Percentiles rank a stretch among this genome's conserved stretches.
phyloP scores from a whole-genome alignment of 2,329 filamentous ascomycete species.

The Dactylellina haptotyla region DNA sequence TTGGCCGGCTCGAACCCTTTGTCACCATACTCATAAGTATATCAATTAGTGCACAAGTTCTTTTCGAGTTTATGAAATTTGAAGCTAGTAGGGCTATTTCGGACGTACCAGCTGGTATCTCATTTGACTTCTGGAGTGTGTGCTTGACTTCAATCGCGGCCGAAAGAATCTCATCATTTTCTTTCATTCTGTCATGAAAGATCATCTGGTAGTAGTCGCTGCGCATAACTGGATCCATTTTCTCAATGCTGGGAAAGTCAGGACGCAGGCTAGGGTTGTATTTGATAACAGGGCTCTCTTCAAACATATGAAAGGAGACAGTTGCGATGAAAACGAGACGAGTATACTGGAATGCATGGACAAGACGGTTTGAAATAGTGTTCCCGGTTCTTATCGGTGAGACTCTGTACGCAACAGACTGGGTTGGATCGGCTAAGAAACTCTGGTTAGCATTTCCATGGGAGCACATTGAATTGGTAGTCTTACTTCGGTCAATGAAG shows the following conservation, averaged over 20 bases:
- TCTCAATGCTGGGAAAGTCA: conserved; percentile 15
- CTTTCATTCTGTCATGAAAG: conserved; percentile 24
- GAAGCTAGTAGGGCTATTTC: background rate
- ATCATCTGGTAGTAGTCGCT: conserved; percentile 44
- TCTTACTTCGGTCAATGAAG: conserved; percentile 44
- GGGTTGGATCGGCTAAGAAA: conserved; percentile 28
- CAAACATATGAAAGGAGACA: conserved; percentile 34
- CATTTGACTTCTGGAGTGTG: conserved; percentile 3
- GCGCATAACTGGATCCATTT: conserved; percentile 31
- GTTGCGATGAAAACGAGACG: conserved; percentile 39
- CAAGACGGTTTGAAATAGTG: conserved; percentile 25
- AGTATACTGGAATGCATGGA: conserved; percentile 34
- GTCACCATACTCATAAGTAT: no score
- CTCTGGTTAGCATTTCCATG: background rate
- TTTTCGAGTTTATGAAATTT: no score
- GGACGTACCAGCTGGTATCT: conserved; percentile 8
- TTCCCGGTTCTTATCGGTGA: conserved; percentile 31
- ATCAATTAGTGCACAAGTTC: no score
- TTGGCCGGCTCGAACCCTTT: no score
- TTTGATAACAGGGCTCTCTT: conserved; percentile 23
- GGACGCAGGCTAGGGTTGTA: background rate
- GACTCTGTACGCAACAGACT: conserved; percentile 19
- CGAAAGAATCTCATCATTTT: conserved; percentile 31
- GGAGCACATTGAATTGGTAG: background rate
- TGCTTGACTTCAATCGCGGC: conserved; percentile 35